These are phyloP conservation scores for Aspergillus sp. DNA, from an alignment of 2,329 filamentous ascomycete genomes.

Conservation along the genomic window DNA sequence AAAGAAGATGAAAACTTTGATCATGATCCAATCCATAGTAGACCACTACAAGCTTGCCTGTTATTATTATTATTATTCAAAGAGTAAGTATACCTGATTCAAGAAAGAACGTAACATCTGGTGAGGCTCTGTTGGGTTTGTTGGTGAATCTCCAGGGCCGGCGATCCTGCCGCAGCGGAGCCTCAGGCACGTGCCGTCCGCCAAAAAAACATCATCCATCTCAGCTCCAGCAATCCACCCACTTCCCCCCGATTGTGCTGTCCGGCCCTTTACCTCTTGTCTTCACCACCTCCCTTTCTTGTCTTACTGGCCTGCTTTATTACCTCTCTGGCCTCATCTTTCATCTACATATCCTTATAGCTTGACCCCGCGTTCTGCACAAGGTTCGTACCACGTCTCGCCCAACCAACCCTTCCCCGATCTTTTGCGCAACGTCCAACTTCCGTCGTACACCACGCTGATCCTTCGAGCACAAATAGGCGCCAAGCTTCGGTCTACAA, in stretches of 20 bases:
- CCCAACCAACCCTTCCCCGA: background rate
- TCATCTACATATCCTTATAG: background rate
- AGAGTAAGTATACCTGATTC: no score
- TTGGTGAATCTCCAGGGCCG: slow-evolving; percentile 13
- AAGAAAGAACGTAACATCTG: background rate
- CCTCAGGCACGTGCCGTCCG: slow-evolving; percentile 29
- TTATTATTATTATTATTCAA: no score
- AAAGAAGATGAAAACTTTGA: no score
- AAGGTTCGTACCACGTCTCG: slow-evolving; percentile 5
- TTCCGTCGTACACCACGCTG: slow-evolving; percentile 6
- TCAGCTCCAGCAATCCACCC: slow-evolving; percentile 24
- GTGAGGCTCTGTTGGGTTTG: background rate
- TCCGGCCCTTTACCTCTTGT: slow-evolving; percentile 6
- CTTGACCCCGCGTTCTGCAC: slow-evolving; percentile 3
- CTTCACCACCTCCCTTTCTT: slow-evolving; percentile 4
- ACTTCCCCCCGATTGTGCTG: slow-evolving; percentile 14
- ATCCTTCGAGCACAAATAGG: slow-evolving; percentile 13
- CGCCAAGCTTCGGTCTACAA: slow-evolving; percentile 10
- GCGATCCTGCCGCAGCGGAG: slow-evolving; percentile 27
- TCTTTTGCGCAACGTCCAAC: slow-evolving; percentile 11
- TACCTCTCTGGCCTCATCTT: background rate
- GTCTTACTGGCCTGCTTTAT: slow-evolving; percentile 4
- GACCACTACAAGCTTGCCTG: no score
- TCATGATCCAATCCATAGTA: no score
- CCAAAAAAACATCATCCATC: slow-evolving; percentile 33